Evolutionary conservation across 805 yeast species (phyloP).

Genomic region (Lachancea lanzarotensis): DNA sequence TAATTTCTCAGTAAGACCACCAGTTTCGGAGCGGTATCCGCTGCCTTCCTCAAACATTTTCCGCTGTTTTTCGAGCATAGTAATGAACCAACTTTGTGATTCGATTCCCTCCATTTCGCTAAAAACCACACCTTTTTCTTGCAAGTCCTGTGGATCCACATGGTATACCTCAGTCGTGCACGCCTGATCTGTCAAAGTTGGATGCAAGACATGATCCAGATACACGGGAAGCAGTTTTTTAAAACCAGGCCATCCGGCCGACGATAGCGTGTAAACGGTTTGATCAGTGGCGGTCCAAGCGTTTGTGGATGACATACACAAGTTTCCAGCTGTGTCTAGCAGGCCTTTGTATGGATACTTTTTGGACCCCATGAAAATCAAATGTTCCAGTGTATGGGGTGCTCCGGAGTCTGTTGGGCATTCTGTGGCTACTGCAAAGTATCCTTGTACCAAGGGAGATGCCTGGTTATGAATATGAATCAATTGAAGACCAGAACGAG

Average conservation of each 20-base stretch:
- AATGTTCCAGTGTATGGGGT: slow-evolving; percentile 93
- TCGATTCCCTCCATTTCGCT: slow-evolving; percentile 96
- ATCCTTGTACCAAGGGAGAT: slow-evolving; percentile 87
- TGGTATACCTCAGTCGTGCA: slow-evolving; percentile 94
- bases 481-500: slow-evolving; percentile 74
- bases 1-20: slow-evolving; percentile 76
- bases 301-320: slow-evolving; percentile 79
- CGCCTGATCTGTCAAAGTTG: slow-evolving; percentile 83
- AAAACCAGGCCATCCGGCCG: slow-evolving; percentile 98
- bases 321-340: slow-evolving; percentile 77
- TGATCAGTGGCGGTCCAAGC: slow-evolving; percentile 98
- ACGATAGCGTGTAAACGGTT: slow-evolving; percentile 82
- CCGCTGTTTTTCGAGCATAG: slow-evolving; percentile 55
- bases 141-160: slow-evolving; percentile 72
- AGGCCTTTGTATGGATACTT: slow-evolving; percentile 88
- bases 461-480: slow-evolving; percentile 65
- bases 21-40: slow-evolving; percentile 91
- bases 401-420: slow-evolving; percentile 80
- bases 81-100: slow-evolving; percentile 62
- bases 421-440: slow-evolving; percentile 93
- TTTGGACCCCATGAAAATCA: slow-evolving; percentile 89
- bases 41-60: slow-evolving; percentile 48
- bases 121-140: slow-evolving; percentile 94
- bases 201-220: slow-evolving; percentile 77
- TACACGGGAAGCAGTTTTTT: slow-evolving; percentile 77